A percentile compares a stretch with the other conserved stretches of the same genome.
These are phyloP conservation scores for Ceratobasidium sp. DNA, from an alignment of 1,284 basidiomycete species.

Conservation along the genomic window DNA sequence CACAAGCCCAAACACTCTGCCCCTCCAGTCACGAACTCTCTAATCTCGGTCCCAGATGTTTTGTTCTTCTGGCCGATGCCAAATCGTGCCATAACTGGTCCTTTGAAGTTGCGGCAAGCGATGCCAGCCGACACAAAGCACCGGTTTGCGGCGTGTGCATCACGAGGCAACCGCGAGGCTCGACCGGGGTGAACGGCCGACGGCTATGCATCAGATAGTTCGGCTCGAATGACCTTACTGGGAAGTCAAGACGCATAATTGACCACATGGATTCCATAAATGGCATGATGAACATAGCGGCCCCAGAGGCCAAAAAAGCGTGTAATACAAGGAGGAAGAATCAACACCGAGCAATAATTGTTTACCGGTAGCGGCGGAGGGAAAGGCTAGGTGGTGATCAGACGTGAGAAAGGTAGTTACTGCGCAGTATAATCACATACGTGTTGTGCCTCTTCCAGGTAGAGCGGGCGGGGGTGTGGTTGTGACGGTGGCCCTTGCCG, in stretches of 20 bases:
- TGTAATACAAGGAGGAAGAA: constrained; percentile 45
- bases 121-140: background rate
- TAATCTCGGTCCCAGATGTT: background rate
- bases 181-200: constrained; percentile 1
- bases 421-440: constrained; percentile 48
- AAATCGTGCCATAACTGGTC: constrained; percentile 11
- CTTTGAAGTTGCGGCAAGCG: constrained; percentile 1
- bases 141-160: background rate
- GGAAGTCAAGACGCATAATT: constrained; percentile 35
- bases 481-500: constrained; percentile 95
- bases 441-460: constrained; percentile 99
- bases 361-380: constrained; percentile 95
- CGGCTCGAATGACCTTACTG: constrained; percentile 11
- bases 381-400: constrained; percentile 65
- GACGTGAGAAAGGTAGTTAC: constrained; percentile 1
- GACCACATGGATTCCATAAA: constrained; percentile 40
- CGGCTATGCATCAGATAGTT: background rate
- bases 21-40: constrained; percentile 21
- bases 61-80: constrained; percentile 16
- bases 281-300: constrained; percentile 36
- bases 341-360: constrained; percentile 46
- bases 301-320: constrained; percentile 19
- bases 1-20: constrained; percentile 10
- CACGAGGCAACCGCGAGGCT: constrained; percentile 26
- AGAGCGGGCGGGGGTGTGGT: constrained; percentile 88